These are phyloP conservation scores for Adansonia grandidieri DNA, from an alignment of 441 rosid species.

Conservation along the genomic window DNA sequence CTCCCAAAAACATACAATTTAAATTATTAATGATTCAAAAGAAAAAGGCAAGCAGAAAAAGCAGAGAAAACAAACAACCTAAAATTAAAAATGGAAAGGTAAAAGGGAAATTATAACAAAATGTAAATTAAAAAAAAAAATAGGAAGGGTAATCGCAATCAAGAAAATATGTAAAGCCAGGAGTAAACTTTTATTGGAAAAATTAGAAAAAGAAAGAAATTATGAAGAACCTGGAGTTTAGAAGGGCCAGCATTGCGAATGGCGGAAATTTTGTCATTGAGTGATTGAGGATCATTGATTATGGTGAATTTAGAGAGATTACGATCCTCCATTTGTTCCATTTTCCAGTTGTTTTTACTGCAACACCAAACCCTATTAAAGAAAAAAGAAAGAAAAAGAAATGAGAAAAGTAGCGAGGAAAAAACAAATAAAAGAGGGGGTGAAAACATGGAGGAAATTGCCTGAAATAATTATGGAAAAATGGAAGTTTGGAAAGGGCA, in stretches of 20 bases:
- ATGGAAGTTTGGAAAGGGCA: not conserved
- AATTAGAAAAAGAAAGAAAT: conserved; percentile 4
- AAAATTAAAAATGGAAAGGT: not conserved
- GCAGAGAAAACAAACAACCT: too few species aligned
- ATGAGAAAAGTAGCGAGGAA: not conserved
- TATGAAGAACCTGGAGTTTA: conserved; percentile 69
- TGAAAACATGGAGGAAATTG: not conserved
- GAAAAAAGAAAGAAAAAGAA: not conserved
- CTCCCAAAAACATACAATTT: not conserved
- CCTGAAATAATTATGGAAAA: not conserved
- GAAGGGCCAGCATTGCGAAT: conserved; percentile 70
- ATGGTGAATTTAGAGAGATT: conserved; percentile 47
- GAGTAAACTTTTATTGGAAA: not conserved
- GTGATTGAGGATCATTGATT: conserved; percentile 45
- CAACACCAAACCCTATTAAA: conserved; percentile 36
- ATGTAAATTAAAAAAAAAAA: not conserved
- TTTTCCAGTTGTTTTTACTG: conserved; percentile 1
- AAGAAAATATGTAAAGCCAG: not conserved
- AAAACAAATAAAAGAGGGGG: not conserved
- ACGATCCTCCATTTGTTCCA: conserved; percentile 36
- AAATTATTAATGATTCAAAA: not conserved
- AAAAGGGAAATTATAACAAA: not conserved
- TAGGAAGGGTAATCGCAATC: not conserved
- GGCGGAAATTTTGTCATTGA: conserved; percentile 51
- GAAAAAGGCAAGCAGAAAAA: not conserved